Evolutionary conservation across 495 filamentous ascomycete genomes (phyloP).

Genomic region (Hypoxylon lienhwacheense): DNA sequence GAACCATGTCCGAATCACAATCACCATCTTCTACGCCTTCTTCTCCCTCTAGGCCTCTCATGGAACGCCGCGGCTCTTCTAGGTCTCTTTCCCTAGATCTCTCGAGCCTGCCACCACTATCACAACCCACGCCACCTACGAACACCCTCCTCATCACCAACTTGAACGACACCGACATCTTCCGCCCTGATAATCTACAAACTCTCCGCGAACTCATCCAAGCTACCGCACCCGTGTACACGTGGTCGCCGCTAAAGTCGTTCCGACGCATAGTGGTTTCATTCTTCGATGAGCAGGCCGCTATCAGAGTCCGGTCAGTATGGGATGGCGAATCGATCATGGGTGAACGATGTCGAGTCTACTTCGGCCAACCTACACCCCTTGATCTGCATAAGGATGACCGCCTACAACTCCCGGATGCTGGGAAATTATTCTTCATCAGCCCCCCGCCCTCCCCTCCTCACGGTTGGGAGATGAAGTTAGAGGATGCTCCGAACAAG

Average conservation of each 20-base stretch:
- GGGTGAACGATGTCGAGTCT: conserved; percentile 72
- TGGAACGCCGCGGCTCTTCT: conserved; percentile 40
- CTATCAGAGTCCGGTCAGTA: conserved; percentile 68
- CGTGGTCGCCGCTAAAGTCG: conserved; percentile 89
- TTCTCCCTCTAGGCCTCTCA: conserved; percentile 33
- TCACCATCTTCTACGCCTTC: conserved; percentile 42
- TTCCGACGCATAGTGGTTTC: conserved; percentile 90
- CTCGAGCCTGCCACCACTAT: conserved; percentile 73
- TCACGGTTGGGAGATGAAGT: conserved; percentile 86
- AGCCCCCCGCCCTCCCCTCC: conserved; percentile 89
- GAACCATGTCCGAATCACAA: conserved; percentile 34
- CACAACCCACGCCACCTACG: conserved; percentile 77
- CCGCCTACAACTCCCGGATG: conserved; percentile 79
- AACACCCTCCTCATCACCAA: conserved; percentile 96
- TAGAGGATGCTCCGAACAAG: conserved; percentile 92
- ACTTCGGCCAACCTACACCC: conserved; percentile 82
- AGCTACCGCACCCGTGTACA: conserved; percentile 70
- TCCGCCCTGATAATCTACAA: conserved; percentile 73
- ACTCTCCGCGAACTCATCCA: conserved; percentile 73
- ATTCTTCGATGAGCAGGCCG: conserved; percentile 72
- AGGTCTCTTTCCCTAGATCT: conserved; percentile 76
- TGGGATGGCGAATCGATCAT: conserved; percentile 73
- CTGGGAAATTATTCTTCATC: conserved; percentile 95
- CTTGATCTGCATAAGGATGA: conserved; percentile 54
- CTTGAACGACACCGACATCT: conserved; percentile 74